These are phyloP conservation scores for Castanea mollissima DNA, from an alignment of 306 rosid genomes.

Conservation along the genomic window DNA sequence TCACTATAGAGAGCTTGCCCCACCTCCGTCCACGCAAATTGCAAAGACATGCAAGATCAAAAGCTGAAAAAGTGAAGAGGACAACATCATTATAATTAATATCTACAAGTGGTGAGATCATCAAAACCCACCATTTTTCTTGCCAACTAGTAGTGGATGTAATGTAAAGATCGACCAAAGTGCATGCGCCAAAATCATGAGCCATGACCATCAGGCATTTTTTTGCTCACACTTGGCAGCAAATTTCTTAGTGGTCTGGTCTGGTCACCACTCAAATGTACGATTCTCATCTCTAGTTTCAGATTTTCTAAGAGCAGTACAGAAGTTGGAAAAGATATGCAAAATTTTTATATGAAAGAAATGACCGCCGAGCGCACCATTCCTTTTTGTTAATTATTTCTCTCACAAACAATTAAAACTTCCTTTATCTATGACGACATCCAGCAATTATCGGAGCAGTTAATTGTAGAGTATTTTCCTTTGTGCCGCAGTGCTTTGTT, in stretches of 20 bases:
- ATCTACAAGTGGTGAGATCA: not conserved
- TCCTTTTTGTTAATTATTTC: not conserved
- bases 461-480: too few species aligned
- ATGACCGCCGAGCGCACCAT: not conserved
- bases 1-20: not conserved
- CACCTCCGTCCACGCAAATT: not conserved
- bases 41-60: not conserved
- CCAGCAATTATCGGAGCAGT: too few species aligned
- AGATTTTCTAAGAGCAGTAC: not conserved
- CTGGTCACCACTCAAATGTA: not conserved
- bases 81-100: not conserved
- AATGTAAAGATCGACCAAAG: constrained; percentile 12
- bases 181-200: not conserved
- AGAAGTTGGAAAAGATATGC: not conserved
- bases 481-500: too few species aligned
- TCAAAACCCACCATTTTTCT: not conserved
- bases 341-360: not conserved
- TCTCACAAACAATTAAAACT: too few species aligned
- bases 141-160: constrained; percentile 19
- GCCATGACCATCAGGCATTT: too few species aligned
- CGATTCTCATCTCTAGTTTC: not conserved
- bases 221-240: not conserved
- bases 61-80: not conserved
- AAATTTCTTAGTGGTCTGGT: not conserved
- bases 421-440: too few species aligned